Evolutionary conservation across 768 basidiomycete genomes (phyloP).

Genomic region (Clitopilus passeckerianus): DNA sequence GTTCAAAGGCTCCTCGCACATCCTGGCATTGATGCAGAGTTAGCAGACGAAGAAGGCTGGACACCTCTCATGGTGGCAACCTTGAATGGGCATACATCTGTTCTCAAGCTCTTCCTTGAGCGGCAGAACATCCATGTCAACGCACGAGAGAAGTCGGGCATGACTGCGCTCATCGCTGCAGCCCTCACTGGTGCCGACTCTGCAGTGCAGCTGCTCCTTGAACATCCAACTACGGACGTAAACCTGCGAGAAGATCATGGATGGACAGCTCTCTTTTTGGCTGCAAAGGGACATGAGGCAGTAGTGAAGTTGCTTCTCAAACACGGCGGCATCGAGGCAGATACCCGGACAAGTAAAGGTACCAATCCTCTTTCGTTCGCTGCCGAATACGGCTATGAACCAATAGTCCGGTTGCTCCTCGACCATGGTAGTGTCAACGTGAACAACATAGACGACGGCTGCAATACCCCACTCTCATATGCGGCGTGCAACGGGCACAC

Average conservation of each 20-base stretch:
- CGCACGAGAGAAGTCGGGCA: not conserved
- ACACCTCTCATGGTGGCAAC: not conserved
- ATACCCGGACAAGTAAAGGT: too few relatives aligned
- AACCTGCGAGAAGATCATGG: too few relatives aligned
- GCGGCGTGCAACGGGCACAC: not conserved
- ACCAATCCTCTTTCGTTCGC: not conserved
- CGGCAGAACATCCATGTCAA: not conserved
- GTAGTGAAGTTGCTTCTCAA: too few relatives aligned
- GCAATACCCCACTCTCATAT: not conserved
- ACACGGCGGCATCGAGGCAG: too few relatives aligned
- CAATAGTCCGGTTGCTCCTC: not conserved
- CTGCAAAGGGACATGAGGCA: too few relatives aligned
- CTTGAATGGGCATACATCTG: not conserved
- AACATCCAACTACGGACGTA: too few relatives aligned
- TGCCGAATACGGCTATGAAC: not conserved
- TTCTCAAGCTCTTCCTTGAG: not conserved
- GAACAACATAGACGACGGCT: not conserved
- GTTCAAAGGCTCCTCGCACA: too few relatives aligned
- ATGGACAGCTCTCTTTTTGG: too few relatives aligned
- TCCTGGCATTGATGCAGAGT: not conserved
- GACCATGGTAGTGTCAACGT: not conserved
- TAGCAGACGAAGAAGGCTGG: not conserved
- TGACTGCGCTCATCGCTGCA: too few relatives aligned
- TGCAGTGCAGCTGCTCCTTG: too few relatives aligned
- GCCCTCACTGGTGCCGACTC: too few relatives aligned